Base-by-base conservation (phyloP, 2,329 filamentous ascomycete species). In the Pseudophaeomoniella oleicola region DNA sequence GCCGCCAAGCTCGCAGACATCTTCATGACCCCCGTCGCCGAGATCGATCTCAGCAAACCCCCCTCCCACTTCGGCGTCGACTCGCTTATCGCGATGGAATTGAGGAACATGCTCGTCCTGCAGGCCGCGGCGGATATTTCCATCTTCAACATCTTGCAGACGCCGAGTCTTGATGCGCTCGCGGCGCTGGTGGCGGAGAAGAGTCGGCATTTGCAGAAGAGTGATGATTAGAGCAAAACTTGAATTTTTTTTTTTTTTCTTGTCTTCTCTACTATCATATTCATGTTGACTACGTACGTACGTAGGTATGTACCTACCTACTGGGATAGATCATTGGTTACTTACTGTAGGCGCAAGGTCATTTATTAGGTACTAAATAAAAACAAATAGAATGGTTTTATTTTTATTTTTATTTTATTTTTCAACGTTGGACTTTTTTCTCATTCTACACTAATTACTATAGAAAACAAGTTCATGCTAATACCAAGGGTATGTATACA, bases 71-170 rank as follows among this genome's bases (percentile, higher is more conserved):
- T 38, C 16, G 42, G 42, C 5, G 38, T 44, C 4, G 42, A 44
- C 36, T 43, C 41, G 15, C 33, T 44, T 4, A 27, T 44, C 11
- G 42, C 38, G 15, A 31, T 43, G 14, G 41, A 44, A 19, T 16
- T 44, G 30, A 37, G 38, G 9, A 44, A 39, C 32, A 39, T 38
- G 40, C 17, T 42, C 2, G 19, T 16, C 5, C 12, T 18, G 18
- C 17, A 30, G 5, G 16, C 29, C 13, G 34, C 14, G 10, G 39
- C 40, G 5, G 32, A 42, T 11, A 18, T 41, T 12, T 29, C 40
- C 5, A 36, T 41, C 2, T 42, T 42, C 16, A 38, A 41, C 13
- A 41, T 42, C 13, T 16, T 42, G 32, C 32, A 37, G 18, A 32
- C 19, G 13, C 19, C 15, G 33, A 17, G n/a, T 3, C 16, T 42